phyloP scores from a whole-genome alignment of 345 rosid species.

The Syzygium grande region DNA sequence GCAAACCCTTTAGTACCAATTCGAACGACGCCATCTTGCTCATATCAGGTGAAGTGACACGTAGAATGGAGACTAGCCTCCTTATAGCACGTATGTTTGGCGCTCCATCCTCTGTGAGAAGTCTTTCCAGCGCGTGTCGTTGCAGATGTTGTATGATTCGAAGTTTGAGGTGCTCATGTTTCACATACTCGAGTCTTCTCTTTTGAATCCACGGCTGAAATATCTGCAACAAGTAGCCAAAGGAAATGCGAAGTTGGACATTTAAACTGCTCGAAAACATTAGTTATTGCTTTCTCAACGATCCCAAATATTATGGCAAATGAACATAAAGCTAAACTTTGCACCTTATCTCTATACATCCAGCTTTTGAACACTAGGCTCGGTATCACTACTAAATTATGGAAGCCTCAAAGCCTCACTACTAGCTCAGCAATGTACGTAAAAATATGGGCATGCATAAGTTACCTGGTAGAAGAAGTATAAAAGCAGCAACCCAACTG shows the following conservation, averaged over 20 bases:
- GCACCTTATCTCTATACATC: background rate
- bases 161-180: conserved; percentile 13
- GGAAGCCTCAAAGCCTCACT: background rate
- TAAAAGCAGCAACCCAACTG: conserved; percentile 8
- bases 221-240: conserved; percentile 6
- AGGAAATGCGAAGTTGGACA: too few relatives aligned
- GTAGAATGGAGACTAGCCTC: conserved; percentile 2
- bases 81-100: conserved; percentile 15
- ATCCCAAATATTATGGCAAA: background rate
- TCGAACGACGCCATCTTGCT: background rate
- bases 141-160: conserved; percentile 18
- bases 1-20: background rate
- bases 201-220: conserved; percentile 32
- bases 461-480: conserved; percentile 30
- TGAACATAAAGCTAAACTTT: background rate
- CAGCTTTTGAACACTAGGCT: background rate
- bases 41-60: background rate
- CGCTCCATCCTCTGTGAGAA: conserved; percentile 19
- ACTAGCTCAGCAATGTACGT: background rate
- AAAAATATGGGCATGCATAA: background rate
- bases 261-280: too few relatives aligned
- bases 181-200: conserved; percentile 25
- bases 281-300: background rate
- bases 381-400: background rate
- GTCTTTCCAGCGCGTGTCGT: conserved; percentile 12